These are phyloP conservation scores for Cryptosporidium felis DNA, from an alignment of 169 alveolate genomes.

Conservation along the genomic window DNA sequence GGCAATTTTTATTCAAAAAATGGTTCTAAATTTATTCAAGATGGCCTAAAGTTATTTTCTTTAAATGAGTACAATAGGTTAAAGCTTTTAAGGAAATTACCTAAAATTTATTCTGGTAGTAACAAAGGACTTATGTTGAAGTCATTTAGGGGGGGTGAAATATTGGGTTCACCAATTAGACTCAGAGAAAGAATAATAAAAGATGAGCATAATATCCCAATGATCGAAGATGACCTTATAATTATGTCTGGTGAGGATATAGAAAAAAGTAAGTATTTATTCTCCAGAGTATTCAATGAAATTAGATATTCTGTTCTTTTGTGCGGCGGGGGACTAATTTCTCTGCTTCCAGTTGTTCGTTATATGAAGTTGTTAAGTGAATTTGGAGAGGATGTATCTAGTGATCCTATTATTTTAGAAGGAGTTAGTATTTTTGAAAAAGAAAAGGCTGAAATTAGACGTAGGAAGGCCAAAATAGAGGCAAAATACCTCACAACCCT, in stretches of 20 bases:
- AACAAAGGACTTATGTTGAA: slow-evolving; percentile 15
- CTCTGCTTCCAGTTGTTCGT: slow-evolving; percentile 9
- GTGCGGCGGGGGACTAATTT: slow-evolving; percentile 46
- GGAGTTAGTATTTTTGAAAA: slow-evolving; percentile 40
- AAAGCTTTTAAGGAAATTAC: background rate
- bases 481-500: slow-evolving; percentile 29
- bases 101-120: slow-evolving; percentile 29
- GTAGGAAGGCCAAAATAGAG: slow-evolving; percentile 44
- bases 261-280: background rate
- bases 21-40: background rate
- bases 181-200: slow-evolving; percentile 35
- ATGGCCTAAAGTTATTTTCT: slow-evolving; percentile 1
- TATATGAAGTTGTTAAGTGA: slow-evolving; percentile 18
- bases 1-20: slow-evolving; percentile 9
- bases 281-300: slow-evolving; percentile 42
- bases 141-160: slow-evolving; percentile 27
- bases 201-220: background rate
- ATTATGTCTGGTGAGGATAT: slow-evolving; percentile 1
- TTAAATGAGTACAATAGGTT: slow-evolving; percentile 21
- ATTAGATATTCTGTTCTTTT: slow-evolving; percentile 32
- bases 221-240: slow-evolving; percentile 45
- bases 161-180: slow-evolving; percentile 48
- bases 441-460: slow-evolving; percentile 21
- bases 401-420: slow-evolving; percentile 19
- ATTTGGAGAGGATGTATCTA: slow-evolving; percentile 4